These are phyloP conservation scores for Tympanopsis confertula DNA, from an alignment of 2,329 filamentous ascomycete species.

Conservation along the genomic window DNA sequence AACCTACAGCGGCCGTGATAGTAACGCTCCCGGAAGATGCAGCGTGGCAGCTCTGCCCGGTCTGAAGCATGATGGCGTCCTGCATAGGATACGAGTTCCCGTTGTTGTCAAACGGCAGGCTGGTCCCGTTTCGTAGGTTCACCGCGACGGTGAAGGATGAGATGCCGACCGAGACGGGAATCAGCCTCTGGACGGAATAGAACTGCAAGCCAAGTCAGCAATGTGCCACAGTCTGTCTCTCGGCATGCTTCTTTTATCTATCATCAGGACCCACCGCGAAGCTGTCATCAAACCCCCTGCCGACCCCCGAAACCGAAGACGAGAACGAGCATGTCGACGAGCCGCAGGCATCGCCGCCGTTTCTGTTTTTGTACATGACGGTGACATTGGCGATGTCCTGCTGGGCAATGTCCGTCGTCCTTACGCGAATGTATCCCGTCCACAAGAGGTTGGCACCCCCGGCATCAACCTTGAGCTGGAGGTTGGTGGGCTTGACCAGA, in stretches of 20 bases:
- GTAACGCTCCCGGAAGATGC: constrained; percentile 28
- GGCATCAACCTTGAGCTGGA: constrained; percentile 39
- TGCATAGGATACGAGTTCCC: constrained; percentile 40
- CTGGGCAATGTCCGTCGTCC: constrained; percentile 32
- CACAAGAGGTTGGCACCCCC: constrained; percentile 35
- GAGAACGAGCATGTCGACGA: constrained; percentile 33
- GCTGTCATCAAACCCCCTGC: constrained; percentile 45
- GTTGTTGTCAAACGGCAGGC: constrained; percentile 40
- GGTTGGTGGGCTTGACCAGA: constrained; percentile 43
- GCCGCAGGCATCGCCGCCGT: constrained; percentile 32
- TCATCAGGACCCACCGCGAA: constrained; percentile 39
- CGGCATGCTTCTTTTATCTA: too few species aligned
- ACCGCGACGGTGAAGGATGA: constrained; percentile 46
- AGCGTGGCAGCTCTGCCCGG: constrained; percentile 42
- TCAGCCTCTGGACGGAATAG: constrained; percentile 32
- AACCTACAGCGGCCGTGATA: constrained; percentile 26
- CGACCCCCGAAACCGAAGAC: constrained; percentile 31
- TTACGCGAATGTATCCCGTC: constrained; percentile 43
- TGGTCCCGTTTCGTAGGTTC: constrained; percentile 32
- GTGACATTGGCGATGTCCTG: constrained; percentile 32
- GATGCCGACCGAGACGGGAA: constrained; percentile 47
- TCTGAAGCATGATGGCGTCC: constrained; percentile 42
- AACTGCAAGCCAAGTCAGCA: constrained; percentile 10
- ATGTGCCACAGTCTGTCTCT: too few species aligned
- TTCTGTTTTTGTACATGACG: constrained; percentile 43